Conservation (phyloP, 2,329 filamentous ascomycete genomes). For the Botrytis fabae region DNA sequence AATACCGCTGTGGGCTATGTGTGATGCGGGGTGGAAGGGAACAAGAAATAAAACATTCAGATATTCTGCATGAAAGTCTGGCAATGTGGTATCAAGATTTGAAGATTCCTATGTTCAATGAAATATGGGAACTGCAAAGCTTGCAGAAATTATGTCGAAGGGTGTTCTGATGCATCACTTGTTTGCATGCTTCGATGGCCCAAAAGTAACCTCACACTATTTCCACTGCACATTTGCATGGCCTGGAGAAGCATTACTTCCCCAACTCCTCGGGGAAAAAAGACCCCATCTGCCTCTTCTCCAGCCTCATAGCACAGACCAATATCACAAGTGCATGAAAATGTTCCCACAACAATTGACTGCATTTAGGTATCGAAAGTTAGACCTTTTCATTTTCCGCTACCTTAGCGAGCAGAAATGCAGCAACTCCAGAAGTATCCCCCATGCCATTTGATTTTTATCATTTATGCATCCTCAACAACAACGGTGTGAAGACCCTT, state of each 20-base stretch:
- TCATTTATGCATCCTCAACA: constrained; percentile 66
- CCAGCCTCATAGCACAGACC: constrained; percentile 20
- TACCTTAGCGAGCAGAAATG: constrained; percentile 39
- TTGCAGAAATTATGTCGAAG: constrained; percentile 4
- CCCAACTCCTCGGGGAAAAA: neutral
- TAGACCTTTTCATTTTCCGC: constrained; percentile 39
- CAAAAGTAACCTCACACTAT: neutral
- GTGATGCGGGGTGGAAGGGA: neutral
- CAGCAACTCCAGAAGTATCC: constrained; percentile 37
- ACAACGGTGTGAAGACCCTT: constrained; percentile 95
- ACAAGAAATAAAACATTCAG: neutral
- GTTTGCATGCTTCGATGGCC: constrained; percentile 11
- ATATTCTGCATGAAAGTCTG: neutral
- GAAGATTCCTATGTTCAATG: constrained; percentile 12
- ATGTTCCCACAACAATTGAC: constrained; percentile 13
- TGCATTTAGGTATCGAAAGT: constrained; percentile 27
- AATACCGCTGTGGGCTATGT: neutral
- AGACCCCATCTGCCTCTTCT: neutral
- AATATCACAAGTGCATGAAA: constrained; percentile 23
- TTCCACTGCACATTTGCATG: constrained; percentile 2
- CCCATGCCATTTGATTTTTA: constrained; percentile 32
- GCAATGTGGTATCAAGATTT: constrained; percentile 16
- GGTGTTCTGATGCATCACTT: constrained; percentile 17
- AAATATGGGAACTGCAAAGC: constrained; percentile 15
- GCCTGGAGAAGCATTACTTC: neutral